phyloP scores from a whole-genome alignment of 352 stramenopile genomes.

The Pythium brachiatum region DNA sequence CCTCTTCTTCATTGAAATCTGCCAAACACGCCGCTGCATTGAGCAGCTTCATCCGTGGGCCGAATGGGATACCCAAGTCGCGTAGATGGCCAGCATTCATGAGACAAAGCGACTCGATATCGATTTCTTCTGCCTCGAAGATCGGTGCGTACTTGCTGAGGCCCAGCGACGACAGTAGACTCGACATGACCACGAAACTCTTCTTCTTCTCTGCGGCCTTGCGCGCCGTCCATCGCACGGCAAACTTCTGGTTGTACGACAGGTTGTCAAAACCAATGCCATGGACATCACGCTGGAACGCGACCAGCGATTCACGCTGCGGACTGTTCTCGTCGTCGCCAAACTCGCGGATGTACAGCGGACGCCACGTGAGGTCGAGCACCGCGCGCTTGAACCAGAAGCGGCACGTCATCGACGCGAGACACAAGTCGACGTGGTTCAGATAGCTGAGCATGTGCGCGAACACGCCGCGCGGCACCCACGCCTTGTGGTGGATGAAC shows the following conservation, averaged over 20 bases:
- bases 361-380: slow-evolving; percentile 83
- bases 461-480: slow-evolving; percentile 82
- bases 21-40: slow-evolving; percentile 80
- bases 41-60: slow-evolving; percentile 81
- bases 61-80: slow-evolving; percentile 81
- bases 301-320: slow-evolving; percentile 77
- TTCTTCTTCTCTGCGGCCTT: slow-evolving; percentile 88
- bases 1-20: slow-evolving; percentile 80
- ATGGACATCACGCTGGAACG: slow-evolving; percentile 85
- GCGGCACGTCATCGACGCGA: slow-evolving; percentile 83
- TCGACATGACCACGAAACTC: slow-evolving; percentile 86
- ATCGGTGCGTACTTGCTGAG: slow-evolving; percentile 83
- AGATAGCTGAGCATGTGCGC: slow-evolving; percentile 86
- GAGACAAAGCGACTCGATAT: slow-evolving; percentile 82
- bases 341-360: slow-evolving; percentile 83
- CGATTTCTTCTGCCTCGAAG: slow-evolving; percentile 87
- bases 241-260: slow-evolving; percentile 85
- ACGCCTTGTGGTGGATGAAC: slow-evolving; percentile 86
- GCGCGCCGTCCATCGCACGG: slow-evolving; percentile 75
- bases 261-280: slow-evolving; percentile 84
- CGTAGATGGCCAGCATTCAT: slow-evolving; percentile 86
- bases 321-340: slow-evolving; percentile 76
- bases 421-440: slow-evolving; percentile 82
- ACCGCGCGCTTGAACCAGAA: slow-evolving; percentile 86
- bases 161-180: slow-evolving; percentile 68